Percentiles rank a stretch among this genome's conserved stretches.
Evolutionary conservation across 2,329 filamentous ascomycete species (phyloP).

Genomic region (Penicillium sp.): DNA sequence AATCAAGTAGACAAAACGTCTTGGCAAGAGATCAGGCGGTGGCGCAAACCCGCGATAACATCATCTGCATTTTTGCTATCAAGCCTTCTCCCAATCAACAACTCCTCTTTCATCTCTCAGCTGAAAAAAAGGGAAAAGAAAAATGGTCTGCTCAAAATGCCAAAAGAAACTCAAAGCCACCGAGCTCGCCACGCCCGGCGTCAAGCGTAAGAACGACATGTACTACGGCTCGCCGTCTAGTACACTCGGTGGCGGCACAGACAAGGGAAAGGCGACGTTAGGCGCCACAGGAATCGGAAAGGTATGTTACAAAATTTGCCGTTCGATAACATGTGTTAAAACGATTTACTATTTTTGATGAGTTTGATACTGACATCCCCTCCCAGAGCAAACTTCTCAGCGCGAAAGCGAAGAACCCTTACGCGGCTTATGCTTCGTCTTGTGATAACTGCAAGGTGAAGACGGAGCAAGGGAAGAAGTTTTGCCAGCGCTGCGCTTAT

Average conservation of each 20-base stretch:
- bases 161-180: conserved; percentile 60
- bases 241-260: conserved; percentile 34
- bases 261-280: conserved; percentile 45
- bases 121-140: background rate
- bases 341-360: background rate
- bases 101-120: background rate
- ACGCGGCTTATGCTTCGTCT: conserved; percentile 60
- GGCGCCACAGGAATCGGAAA: conserved; percentile 60
- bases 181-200: conserved; percentile 60
- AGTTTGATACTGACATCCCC: background rate
- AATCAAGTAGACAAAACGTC: background rate
- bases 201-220: conserved; percentile 66
- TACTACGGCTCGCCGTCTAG: conserved; percentile 59
- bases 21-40: conserved; percentile 18
- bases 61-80: conserved; percentile 9
- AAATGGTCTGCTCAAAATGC: conserved; percentile 65
- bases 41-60: conserved; percentile 14
- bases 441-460: conserved; percentile 63
- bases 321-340: background rate
- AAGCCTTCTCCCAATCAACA: conserved; percentile 1
- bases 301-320: conserved; percentile 36
- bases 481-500: conserved; percentile 63
- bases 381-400: conserved; percentile 63
- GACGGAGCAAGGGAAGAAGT: conserved; percentile 59
- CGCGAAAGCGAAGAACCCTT: conserved; percentile 64